Percentiles rank a stretch among this genome's conserved stretches.
Evolutionary conservation across 768 basidiomycete species (phyloP).

Genomic region (Kwoniella europaea): DNA sequence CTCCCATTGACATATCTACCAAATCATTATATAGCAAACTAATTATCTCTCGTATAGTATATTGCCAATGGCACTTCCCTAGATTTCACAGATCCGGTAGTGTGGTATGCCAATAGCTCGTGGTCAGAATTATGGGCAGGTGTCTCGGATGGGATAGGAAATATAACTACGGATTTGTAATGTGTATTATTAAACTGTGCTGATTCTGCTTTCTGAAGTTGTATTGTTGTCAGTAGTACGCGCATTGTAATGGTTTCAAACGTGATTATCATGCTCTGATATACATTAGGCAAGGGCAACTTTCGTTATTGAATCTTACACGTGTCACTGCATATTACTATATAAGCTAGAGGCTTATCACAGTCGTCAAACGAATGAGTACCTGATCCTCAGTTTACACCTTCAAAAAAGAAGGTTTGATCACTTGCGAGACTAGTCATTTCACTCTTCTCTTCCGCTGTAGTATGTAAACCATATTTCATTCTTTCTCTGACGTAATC

Average conservation of each 20-base stretch:
- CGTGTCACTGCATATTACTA: background rate
- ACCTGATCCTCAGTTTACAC: background rate
- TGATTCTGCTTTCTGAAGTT: background rate
- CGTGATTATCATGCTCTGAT: background rate
- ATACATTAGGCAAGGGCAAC: background rate
- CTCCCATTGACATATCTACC: no score
- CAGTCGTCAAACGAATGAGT: background rate
- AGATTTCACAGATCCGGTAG: slow-evolving; percentile 43
- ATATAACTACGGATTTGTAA: background rate
- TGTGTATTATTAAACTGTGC: background rate
- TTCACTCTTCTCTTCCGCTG: background rate
- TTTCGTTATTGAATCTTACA: background rate
- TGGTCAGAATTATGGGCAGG: slow-evolving; percentile 6
- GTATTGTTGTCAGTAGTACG: background rate
- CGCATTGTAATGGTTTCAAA: background rate
- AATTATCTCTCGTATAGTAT: slow-evolving; percentile 21
- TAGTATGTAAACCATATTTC: background rate
- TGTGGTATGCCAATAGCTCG: slow-evolving; percentile 27
- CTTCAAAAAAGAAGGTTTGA: background rate
- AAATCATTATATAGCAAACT: no score
- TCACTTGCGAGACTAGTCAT: background rate
- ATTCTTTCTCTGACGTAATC: background rate
- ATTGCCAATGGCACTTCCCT: slow-evolving; percentile 40
- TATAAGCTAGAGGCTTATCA: background rate
- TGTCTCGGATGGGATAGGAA: background rate